Evolutionary conservation across 2,329 filamentous ascomycete genomes (phyloP), one percentile per base, ranked within the genome.

Genomic region (Plenodomus tracheiphilus): DNA sequence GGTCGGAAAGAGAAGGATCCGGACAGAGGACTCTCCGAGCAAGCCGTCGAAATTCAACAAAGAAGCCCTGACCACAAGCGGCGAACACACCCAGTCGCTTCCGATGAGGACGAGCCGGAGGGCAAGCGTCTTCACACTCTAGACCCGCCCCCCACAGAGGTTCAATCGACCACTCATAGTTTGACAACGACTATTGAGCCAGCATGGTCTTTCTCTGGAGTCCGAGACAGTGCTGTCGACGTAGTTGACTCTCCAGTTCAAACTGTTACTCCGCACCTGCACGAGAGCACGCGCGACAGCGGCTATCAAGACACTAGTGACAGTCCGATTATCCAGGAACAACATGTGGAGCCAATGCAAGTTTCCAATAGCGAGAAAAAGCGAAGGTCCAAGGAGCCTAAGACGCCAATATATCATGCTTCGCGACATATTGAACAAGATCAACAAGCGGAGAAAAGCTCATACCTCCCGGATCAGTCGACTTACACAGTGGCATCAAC

Each of bases 141-240:
- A n/a, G 59, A 62, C 19, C 47, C 53, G 18, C 41, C 32, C 30
- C 44, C 50, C 18, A 46, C 43, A 9, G 9, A 46, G 2, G 30
- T 50, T 4, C 34, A 51, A 47, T 45, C 53, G 16, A 49, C 36
- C 18, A 39, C 35, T 43, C 52, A 42, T 17, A 49, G 45, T 8
- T 39, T 47, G 17, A 47, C 56, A 17, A 49, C 58, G 15, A 30
- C 43, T 16, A 42, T 56, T 8, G 64, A 69, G 45, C 63, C 70
- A 34, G 58, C 65, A 16, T 74, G 72, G 72, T 69, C 67, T 2
- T 74, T 74, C 48, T 59, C 62, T 19, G 47, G 62, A 43, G 69
- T 74, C 64, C 74, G 77, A 51, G 77, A 79, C 49, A 76, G 73
- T 54, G 77, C 70, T 54, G 69, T 77, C 52, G 71, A 75, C 53